A percentile compares a stretch with the other conserved stretches of the same genome.
Evolutionary conservation across 768 basidiomycete species (phyloP).

Genomic region (Psilocybe tampanensis): DNA sequence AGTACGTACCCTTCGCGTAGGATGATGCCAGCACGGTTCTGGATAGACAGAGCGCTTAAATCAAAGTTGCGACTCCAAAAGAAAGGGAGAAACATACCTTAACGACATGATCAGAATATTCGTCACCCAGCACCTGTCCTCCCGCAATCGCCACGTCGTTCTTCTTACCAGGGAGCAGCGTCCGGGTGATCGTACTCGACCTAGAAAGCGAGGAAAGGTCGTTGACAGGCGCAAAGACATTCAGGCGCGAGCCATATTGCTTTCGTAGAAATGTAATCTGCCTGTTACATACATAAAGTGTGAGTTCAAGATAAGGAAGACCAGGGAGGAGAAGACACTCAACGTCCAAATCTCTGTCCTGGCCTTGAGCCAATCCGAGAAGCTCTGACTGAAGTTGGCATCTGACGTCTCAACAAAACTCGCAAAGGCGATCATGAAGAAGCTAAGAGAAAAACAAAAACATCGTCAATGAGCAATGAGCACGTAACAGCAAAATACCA

Average conservation of each 20-base stretch:
- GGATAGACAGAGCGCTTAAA: background rate
- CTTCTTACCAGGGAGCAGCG: slow-evolving; percentile 66
- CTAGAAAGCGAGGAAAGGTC: slow-evolving; percentile 85
- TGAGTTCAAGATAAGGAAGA: background rate
- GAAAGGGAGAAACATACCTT: slow-evolving; percentile 49
- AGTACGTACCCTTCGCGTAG: slow-evolving; percentile 74
- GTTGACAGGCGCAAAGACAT: slow-evolving; percentile 89
- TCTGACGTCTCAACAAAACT: slow-evolving; percentile 76
- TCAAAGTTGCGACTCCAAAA: background rate
- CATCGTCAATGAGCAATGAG: too few relatives aligned
- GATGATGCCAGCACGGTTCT: slow-evolving; percentile 94
- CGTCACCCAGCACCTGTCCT: slow-evolving; percentile 89
- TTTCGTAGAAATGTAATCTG: slow-evolving; percentile 88
- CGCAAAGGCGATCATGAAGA: slow-evolving; percentile 94
- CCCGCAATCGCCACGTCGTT: slow-evolving; percentile 77
- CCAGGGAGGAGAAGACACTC: slow-evolving; percentile 27
- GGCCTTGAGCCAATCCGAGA: slow-evolving; percentile 86
- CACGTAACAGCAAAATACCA: too few relatives aligned
- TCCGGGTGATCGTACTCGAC: slow-evolving; percentile 57
- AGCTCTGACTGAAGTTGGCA: slow-evolving; percentile 59
- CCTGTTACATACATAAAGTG: slow-evolving; percentile 29
- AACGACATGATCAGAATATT: slow-evolving; percentile 94
- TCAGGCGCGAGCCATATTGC: slow-evolving; percentile 76
- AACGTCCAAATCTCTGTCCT: slow-evolving; percentile 95
- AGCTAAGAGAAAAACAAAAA: slow-evolving; percentile 46